Base-by-base conservation (phyloP, 140 eudicot species). In the Flaveria floridana region DNA sequence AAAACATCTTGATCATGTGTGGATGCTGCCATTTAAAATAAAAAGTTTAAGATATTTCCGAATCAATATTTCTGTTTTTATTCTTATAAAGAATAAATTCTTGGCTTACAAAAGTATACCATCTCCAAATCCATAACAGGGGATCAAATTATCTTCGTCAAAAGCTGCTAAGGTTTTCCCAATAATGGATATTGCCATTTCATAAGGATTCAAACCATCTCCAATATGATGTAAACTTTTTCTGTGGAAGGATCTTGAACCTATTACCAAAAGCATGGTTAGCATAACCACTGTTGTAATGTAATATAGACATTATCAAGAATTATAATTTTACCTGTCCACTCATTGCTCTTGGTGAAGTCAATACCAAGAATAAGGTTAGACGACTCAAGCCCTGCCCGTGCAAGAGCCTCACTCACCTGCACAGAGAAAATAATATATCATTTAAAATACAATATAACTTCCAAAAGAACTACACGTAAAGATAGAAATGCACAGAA, bases 51-150 rank as follows among this genome's bases (percentile, higher is more conserved):
- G 2, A 65, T 51, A 12, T 28, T 61, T 46, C 59, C 62, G 25
- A 67, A 68, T 19, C 39, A 11, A 44, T 21, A 58, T 37, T 59
- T n/a, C 65, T 66, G 41, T 20, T 13, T 48, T 16, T 16, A 56
- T 39, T 59, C 19, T 63, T 52, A 34, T 21, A 37, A 21, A 64
- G 70, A 72, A n/a, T 48, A 51, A 4, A 41, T 6, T 20, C 66
- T 39, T 79, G 50, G 71, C 37, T 34, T 15, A 64, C 55, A 67
- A 68, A 67, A 65, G 65, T 18, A 73, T 95, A 95, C 99, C 99
- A 75, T 95, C 99, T 78, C 99, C 99, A 80, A 95, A 95, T 68
- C 99, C 99, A 71, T 70, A 95, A 74, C 99, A 95, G 14, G 97
- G 97, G 65, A 94, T 94, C 84, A 94, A 76, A 77, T 94, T 94